Evolutionary conservation across 2,329 filamentous ascomycete species (phyloP), one percentile per base, ranked within the genome.

Genomic region (Tolypocladium guangdongense): DNA sequence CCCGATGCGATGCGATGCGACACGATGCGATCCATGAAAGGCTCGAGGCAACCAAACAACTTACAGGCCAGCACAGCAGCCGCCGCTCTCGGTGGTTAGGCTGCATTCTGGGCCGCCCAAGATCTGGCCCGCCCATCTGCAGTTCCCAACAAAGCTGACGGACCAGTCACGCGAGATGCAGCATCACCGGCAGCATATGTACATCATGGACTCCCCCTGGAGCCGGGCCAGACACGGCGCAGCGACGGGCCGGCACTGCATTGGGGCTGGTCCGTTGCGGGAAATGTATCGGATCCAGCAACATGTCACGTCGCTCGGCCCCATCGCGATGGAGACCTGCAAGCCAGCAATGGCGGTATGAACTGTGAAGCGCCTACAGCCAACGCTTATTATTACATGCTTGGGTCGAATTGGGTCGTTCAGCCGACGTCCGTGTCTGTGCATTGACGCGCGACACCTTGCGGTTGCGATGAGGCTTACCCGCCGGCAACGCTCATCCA

Each of bases 111-210:
- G 46, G 50, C 51, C 35, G 51, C 50, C 52, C 47, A 45, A 50
- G 50, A 57, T 57, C 55, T 57, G 53, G 51, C 47, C 51, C 53
- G 51, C 52, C 47, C 41, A 38, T 30, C 30, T 52, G 53, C 55
- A 54, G 50, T 50, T 38, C 32, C 51, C 32, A 46, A n/a, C 51
- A n/a, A 12, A 33, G 49, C 24, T 27, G 20, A 46, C 30, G 47
- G 37, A 48, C 47, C 49, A 51, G 48, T 54, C 55, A 55, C 35
- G 53, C 53, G 38, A 54, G 51, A 57, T 53, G 52, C 55, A 51
- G 54, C 57, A 56, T 52, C 41, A 14, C 16, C 10, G 43, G 27
- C 27, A 32, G 38, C 24, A 16, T 35, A 27, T 38, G 33, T 36
- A 38, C 35, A n/a, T 30, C 18, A 49, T 37, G 33, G 47, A 20